phyloP scores from a whole-genome alignment of 2,329 filamentous ascomycete genomes.

The Podosphaera xanthii region DNA sequence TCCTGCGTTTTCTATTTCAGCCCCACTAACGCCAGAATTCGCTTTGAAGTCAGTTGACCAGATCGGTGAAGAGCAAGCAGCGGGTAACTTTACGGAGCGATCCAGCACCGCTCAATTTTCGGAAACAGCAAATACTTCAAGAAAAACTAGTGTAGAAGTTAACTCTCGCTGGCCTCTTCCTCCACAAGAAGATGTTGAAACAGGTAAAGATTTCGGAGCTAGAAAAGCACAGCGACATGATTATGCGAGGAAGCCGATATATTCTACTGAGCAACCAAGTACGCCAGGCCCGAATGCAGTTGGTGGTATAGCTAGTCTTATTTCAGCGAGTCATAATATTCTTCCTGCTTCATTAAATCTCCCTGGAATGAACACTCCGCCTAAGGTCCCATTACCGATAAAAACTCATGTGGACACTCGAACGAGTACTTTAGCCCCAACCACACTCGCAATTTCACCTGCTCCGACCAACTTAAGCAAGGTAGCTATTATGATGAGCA shows the following conservation, averaged over 20 bases:
- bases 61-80: slow-evolving; percentile 24
- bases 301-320: slow-evolving; percentile 60
- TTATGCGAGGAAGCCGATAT: slow-evolving; percentile 53
- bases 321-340: slow-evolving; percentile 63
- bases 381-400: slow-evolving; percentile 17
- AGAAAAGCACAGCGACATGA: slow-evolving; percentile 87
- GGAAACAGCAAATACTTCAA: slow-evolving; percentile 23
- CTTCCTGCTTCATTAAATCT: slow-evolving; percentile 31
- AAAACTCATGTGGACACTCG: slow-evolving; percentile 22
- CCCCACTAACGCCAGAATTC: slow-evolving; percentile 73
- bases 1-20: slow-evolving; percentile 79
- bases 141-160: slow-evolving; percentile 53
- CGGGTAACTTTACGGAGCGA: slow-evolving; percentile 27
- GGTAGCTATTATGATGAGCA: slow-evolving; percentile 58
- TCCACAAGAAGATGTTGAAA: slow-evolving; percentile 46
- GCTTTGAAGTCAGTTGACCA: slow-evolving; percentile 52
- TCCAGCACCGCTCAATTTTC: slow-evolving; percentile 36
- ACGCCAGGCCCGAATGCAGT: slow-evolving; percentile 21
- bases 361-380: slow-evolving; percentile 9
- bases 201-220: slow-evolving; percentile 56
- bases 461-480: slow-evolving; percentile 70
- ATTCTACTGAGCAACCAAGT: slow-evolving; percentile 18
- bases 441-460: slow-evolving; percentile 63
- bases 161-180: slow-evolving; percentile 29
- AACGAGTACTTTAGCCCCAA: slow-evolving; percentile 49